Percentiles rank a stretch among this genome's conserved stretches.
Conservation (phyloP, 192 early-diverging fungal genomes). For the Coemansia sp. region DNA sequence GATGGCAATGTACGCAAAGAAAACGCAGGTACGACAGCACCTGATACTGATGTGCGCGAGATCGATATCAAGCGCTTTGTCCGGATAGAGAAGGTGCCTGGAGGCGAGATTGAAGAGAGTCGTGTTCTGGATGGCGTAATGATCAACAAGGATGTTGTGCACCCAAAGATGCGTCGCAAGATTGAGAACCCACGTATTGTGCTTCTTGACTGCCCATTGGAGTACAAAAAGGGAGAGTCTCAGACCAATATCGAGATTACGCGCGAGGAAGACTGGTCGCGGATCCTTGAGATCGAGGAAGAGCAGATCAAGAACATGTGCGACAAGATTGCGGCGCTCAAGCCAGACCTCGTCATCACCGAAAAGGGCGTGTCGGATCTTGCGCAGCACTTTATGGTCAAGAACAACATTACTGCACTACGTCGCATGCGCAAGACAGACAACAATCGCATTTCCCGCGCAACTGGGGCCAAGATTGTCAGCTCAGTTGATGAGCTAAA, state of each 20-base stretch:
- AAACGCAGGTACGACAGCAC: slow-evolving; percentile 17
- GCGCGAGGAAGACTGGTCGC: slow-evolving; percentile 94
- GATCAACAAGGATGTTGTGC: slow-evolving; percentile 99
- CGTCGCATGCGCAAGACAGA: slow-evolving; percentile 98
- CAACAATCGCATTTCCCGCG: slow-evolving; percentile 98
- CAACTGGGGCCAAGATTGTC: slow-evolving; percentile 94
- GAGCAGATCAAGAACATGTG: slow-evolving; percentile 97
- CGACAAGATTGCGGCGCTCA: slow-evolving; percentile 92
- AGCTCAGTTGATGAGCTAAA: slow-evolving; percentile 96
- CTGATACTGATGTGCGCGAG: slow-evolving; percentile 76
- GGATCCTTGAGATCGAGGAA: slow-evolving; percentile 97
- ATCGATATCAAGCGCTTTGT: slow-evolving; percentile 99
- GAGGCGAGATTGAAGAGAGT: slow-evolving; percentile 96
- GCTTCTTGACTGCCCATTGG: slow-evolving; percentile 96
- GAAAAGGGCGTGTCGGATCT: slow-evolving; percentile 99
- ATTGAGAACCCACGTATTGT: slow-evolving; percentile 97
- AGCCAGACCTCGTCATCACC: slow-evolving; percentile 97
- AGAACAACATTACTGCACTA: slow-evolving; percentile 96
- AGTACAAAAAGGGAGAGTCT: slow-evolving; percentile 99
- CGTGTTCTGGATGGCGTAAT: slow-evolving; percentile 95
- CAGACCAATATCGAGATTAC: slow-evolving; percentile 98
- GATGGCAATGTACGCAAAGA: not conserved
- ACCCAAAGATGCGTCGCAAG: slow-evolving; percentile 92
- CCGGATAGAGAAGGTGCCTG: slow-evolving; percentile 97
- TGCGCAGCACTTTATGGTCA: slow-evolving; percentile 97